A percentile compares a stretch with the other conserved stretches of the same genome.
Conservation (phyloP, 495 filamentous ascomycete species). For the Hypoxylon perforatum region DNA sequence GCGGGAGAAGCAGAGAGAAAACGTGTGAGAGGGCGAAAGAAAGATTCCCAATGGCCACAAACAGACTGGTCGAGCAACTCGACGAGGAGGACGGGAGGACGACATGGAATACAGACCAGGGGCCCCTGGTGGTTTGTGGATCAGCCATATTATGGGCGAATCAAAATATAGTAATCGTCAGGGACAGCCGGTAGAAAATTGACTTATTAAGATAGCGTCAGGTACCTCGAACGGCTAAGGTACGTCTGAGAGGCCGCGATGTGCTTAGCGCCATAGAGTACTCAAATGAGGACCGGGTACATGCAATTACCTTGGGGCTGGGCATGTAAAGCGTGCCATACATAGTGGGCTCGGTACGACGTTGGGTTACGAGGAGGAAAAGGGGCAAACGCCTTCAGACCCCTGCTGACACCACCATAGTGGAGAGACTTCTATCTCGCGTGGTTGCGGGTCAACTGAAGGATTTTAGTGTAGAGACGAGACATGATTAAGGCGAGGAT, state of each 20-base stretch:
- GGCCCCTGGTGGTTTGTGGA: slow-evolving; percentile 31
- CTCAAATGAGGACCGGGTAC: slow-evolving; percentile 21
- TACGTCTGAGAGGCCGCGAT: slow-evolving; percentile 23
- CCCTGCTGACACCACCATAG: slow-evolving; percentile 34
- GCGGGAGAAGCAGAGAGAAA: slow-evolving; percentile 18
- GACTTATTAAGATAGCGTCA: slow-evolving; percentile 35
- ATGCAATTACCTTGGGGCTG: slow-evolving; percentile 41
- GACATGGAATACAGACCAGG: slow-evolving; percentile 29
- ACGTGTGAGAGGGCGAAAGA: slow-evolving; percentile 27
- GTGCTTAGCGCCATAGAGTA: slow-evolving; percentile 27
- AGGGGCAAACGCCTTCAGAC: slow-evolving; percentile 29
- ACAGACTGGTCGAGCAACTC: slow-evolving; percentile 21
- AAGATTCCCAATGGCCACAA: slow-evolving; percentile 14
- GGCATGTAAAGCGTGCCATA: slow-evolving; percentile 37
- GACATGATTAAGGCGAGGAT: neutral
- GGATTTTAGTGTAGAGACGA: slow-evolving; percentile 10
- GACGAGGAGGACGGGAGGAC: slow-evolving; percentile 33
- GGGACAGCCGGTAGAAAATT: slow-evolving; percentile 22
- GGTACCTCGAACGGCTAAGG: slow-evolving; percentile 32
- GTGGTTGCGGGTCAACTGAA: slow-evolving; percentile 38
- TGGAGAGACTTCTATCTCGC: slow-evolving; percentile 34
- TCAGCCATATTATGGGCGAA: slow-evolving; percentile 24
- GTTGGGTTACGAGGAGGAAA: slow-evolving; percentile 30
- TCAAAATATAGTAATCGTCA: slow-evolving; percentile 33
- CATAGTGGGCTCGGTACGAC: slow-evolving; percentile 33